phyloP scores from a whole-genome alignment of 148 eudicot species.

The Bassia scoparia region DNA sequence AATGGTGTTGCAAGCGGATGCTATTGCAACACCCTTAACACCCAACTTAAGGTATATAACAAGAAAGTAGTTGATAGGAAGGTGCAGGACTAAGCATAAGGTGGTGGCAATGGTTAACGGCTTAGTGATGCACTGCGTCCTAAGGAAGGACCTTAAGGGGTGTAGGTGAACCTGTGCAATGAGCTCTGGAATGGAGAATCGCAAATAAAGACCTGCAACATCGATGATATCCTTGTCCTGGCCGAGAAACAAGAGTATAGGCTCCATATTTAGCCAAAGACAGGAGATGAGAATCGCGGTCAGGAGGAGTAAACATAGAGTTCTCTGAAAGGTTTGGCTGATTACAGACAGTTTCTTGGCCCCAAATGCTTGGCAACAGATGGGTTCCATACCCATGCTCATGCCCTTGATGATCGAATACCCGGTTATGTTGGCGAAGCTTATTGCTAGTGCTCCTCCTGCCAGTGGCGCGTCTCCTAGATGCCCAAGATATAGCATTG shows the following conservation, averaged over 20 bases:
- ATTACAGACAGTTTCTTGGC: slow-evolving; percentile 60
- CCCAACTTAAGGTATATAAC: slow-evolving; percentile 51
- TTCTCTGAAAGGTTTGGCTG: slow-evolving; percentile 63
- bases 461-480: slow-evolving; percentile 65
- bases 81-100: slow-evolving; percentile 46
- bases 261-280: slow-evolving; percentile 77
- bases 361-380: slow-evolving; percentile 87
- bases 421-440: slow-evolving; percentile 82
- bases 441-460: slow-evolving; percentile 80
- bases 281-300: slow-evolving; percentile 49
- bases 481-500: slow-evolving; percentile 78
- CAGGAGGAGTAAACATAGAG: slow-evolving; percentile 53
- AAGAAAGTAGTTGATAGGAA: slow-evolving; percentile 58
- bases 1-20: slow-evolving; percentile 50
- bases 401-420: slow-evolving; percentile 86
- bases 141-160: slow-evolving; percentile 59
- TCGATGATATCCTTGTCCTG: slow-evolving; percentile 59
- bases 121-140: slow-evolving; percentile 59
- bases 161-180: slow-evolving; percentile 56
- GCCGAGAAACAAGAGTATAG: slow-evolving; percentile 44
- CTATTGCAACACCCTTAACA: slow-evolving; percentile 71
- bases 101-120: slow-evolving; percentile 54
- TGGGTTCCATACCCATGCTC: slow-evolving; percentile 88
- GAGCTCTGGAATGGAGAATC: slow-evolving; percentile 64
- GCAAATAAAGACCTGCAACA: slow-evolving; percentile 61